Conservation (phyloP, 163 green algal species). For the Volvox carteri region DNA sequence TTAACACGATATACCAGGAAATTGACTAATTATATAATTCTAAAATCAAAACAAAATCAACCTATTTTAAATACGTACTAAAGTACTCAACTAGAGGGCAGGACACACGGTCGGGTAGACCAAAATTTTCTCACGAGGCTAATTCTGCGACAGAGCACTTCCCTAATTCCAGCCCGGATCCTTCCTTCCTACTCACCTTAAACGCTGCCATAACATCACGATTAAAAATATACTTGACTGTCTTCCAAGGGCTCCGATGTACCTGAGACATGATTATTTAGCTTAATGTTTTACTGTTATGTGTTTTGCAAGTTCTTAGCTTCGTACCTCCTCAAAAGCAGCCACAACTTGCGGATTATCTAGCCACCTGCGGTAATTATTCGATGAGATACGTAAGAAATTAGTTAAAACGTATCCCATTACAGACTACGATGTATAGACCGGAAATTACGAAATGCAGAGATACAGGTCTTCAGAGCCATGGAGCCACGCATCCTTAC, state of each 20-base stretch:
- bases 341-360: slow-evolving; percentile 47
- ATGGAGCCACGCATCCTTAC: no score
- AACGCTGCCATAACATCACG: slow-evolving; percentile 58
- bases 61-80: no score
- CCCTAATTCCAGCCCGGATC: no score
- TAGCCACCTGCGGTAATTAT: slow-evolving; percentile 30
- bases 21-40: background rate
- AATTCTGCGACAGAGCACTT: no score
- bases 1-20: background rate
- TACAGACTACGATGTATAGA: no score
- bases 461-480: no score
- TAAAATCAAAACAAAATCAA: background rate
- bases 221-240: slow-evolving; percentile 60
- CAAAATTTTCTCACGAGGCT: no score
- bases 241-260: slow-evolving; percentile 58
- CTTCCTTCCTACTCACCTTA: background rate
- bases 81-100: no score
- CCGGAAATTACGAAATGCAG: no score
- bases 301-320: background rate
- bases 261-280: slow-evolving; percentile 14
- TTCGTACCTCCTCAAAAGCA: slow-evolving; percentile 52
- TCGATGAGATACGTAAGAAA: no score
- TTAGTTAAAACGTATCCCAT: no score
- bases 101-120: no score
- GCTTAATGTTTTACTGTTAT: background rate